Conservation (phyloP, 305 asterid genomes). For the Lippia alba region DNA sequence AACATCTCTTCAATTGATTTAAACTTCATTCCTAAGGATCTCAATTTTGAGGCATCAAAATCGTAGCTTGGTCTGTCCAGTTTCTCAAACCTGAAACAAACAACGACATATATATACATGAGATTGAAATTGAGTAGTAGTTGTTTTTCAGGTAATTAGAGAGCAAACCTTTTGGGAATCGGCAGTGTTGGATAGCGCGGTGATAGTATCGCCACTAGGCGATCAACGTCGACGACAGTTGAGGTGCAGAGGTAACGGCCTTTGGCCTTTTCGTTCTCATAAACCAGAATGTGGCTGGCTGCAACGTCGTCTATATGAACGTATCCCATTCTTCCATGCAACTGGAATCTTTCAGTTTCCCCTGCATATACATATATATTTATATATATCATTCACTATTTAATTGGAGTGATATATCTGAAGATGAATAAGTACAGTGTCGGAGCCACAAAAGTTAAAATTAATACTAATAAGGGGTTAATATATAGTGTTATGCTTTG, state of each 20-base stretch:
- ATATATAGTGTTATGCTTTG: too few relatives aligned
- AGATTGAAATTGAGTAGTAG: neutral
- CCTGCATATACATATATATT: constrained; percentile 40
- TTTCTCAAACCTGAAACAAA: constrained; percentile 60
- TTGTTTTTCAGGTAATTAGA: too few relatives aligned
- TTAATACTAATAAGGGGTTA: too few relatives aligned
- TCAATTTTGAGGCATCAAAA: constrained; percentile 61
- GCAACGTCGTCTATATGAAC: constrained; percentile 95
- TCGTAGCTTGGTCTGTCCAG: constrained; percentile 67
- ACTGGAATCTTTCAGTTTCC: constrained; percentile 62
- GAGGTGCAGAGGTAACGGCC: constrained; percentile 88
- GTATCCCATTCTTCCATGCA: constrained; percentile 95
- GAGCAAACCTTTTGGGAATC: constrained; percentile 63
- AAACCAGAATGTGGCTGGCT: constrained; percentile 65
- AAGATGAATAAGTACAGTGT: too few relatives aligned
- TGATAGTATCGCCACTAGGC: constrained; percentile 57
- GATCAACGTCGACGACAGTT: constrained; percentile 59
- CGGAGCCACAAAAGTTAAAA: too few relatives aligned
- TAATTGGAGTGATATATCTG: too few relatives aligned
- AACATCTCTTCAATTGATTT: constrained; percentile 86
- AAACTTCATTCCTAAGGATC: constrained; percentile 65
- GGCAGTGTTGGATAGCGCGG: constrained; percentile 65
- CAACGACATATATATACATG: neutral
- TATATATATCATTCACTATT: neutral
- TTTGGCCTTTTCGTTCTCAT: constrained; percentile 59